Evolutionary conservation across 2,329 filamentous ascomycete species (phyloP).

Genomic region (Colletotrichum aenigma): DNA sequence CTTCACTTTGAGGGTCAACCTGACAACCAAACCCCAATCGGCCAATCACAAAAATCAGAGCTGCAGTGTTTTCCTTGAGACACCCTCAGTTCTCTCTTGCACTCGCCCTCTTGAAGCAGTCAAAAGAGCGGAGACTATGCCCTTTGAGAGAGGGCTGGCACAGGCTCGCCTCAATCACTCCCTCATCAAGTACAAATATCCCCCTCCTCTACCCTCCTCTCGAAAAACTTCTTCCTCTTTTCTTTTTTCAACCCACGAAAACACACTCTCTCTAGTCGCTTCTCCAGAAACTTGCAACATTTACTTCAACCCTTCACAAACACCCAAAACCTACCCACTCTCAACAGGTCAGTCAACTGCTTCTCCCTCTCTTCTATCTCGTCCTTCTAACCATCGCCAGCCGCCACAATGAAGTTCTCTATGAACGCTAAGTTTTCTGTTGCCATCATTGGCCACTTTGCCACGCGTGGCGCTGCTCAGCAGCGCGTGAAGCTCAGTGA

Average conservation of each 20-base stretch:
- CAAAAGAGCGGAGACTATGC: background rate
- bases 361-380: background rate
- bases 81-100: background rate
- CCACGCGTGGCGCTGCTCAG: background rate
- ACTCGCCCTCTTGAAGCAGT: background rate
- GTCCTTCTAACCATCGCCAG: background rate
- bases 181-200: background rate
- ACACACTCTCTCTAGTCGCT: background rate
- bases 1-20: background rate
- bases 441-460: background rate
- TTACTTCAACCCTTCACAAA: background rate
- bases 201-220: background rate
- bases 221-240: background rate
- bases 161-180: background rate
- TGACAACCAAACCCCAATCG: background rate
- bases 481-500: background rate
- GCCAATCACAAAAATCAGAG: slow-evolving; percentile 1
- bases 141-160: background rate
- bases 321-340: background rate
- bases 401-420: background rate
- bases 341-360: background rate
- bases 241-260: background rate
- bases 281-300: background rate
- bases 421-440: background rate
- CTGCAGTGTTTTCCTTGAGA: background rate